phyloP scores from a whole-genome alignment of 441 rosid species.

The Arabidopsis lyrata region DNA sequence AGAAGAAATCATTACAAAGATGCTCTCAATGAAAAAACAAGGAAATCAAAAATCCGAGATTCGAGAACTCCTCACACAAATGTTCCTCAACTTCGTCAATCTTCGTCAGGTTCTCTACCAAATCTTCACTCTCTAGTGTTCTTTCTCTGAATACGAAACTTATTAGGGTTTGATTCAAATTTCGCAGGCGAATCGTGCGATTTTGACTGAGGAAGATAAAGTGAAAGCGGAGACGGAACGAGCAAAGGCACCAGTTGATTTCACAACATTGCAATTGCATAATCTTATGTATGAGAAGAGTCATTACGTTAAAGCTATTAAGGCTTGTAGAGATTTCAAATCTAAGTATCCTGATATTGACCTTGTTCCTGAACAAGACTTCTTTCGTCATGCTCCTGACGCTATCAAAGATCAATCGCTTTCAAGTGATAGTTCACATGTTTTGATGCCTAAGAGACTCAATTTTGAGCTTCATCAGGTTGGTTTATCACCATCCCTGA shows the following conservation, averaged over 20 bases:
- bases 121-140: slow-evolving; percentile 11
- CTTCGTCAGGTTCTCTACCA: slow-evolving; percentile 77
- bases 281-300: slow-evolving; percentile 97
- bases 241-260: slow-evolving; percentile 90
- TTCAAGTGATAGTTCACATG: slow-evolving; percentile 65
- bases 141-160: background rate
- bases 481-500: background rate
- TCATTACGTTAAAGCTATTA: slow-evolving; percentile 88
- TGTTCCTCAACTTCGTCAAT: slow-evolving; percentile 78
- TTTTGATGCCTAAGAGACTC: slow-evolving; percentile 89
- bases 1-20: slow-evolving; percentile 71
- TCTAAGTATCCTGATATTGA: slow-evolving; percentile 92
- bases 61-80: slow-evolving; percentile 78
- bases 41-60: slow-evolving; percentile 64
- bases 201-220: slow-evolving; percentile 83
- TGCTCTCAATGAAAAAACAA: slow-evolving; percentile 67
- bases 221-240: slow-evolving; percentile 87
- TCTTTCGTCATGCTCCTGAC: slow-evolving; percentile 77
- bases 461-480: slow-evolving; percentile 92
- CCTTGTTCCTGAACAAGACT: slow-evolving; percentile 85
- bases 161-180: slow-evolving; percentile 27
- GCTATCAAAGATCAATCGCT: slow-evolving; percentile 60
- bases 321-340: slow-evolving; percentile 90
- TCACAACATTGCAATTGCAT: slow-evolving; percentile 86
- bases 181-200: slow-evolving; percentile 77